Percentiles rank a stretch among this genome's conserved stretches.
These are phyloP conservation scores for Tylopilus felleus DNA, from an alignment of 768 basidiomycete genomes.

Conservation along the genomic window DNA sequence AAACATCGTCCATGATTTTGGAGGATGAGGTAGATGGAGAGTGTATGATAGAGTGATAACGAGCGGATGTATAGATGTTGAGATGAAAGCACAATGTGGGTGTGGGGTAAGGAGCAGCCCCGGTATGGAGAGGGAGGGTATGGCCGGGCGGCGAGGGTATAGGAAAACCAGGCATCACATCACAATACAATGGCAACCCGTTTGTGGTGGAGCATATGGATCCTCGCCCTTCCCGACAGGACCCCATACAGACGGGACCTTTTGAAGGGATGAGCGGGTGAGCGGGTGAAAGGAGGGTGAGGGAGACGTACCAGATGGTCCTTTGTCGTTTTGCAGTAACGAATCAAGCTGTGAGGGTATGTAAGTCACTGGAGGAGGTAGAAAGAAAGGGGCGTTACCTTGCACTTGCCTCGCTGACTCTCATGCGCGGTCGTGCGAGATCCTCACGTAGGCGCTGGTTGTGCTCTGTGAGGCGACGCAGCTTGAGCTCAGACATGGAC, in stretches of 20 bases:
- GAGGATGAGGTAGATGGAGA: constrained; percentile 6
- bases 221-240: constrained; percentile 86
- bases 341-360: constrained; percentile 64
- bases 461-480: constrained; percentile 89
- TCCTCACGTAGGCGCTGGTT: constrained; percentile 90
- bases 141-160: constrained; percentile 34
- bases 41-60: constrained; percentile 28
- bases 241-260: constrained; percentile 96
- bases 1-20: constrained; percentile 28
- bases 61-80: constrained; percentile 25
- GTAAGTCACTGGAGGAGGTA: constrained; percentile 1
- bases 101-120: constrained; percentile 4
- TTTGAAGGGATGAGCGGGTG: background rate
- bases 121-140: constrained; percentile 25
- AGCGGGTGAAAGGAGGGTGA: background rate
- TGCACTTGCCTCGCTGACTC: constrained; percentile 88
- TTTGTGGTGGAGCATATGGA: constrained; percentile 82
- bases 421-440: constrained; percentile 80
- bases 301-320: constrained; percentile 72
- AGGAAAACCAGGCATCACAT: constrained; percentile 49
- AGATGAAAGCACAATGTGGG: constrained; percentile 10
- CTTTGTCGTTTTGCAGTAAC: constrained; percentile 90
- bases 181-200: constrained; percentile 67
- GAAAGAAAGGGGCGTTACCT: constrained; percentile 44
- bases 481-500: constrained; percentile 97